Conservation (phyloP, 495 filamentous ascomycete species). For the Aspergillus cristatus region DNA sequence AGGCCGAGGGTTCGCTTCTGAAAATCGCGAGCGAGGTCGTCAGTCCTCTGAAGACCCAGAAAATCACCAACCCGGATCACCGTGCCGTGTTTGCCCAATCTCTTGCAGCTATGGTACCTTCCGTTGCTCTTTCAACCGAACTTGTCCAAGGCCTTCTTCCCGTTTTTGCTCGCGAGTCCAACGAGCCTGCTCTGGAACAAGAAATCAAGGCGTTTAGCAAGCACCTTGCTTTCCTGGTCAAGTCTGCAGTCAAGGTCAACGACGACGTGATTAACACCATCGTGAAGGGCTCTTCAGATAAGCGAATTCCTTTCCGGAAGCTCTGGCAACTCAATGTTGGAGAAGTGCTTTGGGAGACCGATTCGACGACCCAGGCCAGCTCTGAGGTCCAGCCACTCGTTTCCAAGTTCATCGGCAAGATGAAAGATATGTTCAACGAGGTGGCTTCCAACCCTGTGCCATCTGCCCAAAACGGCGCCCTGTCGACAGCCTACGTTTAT, state of each 20-base stretch:
- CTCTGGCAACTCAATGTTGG: conserved; percentile 71
- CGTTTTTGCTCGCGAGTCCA: conserved; percentile 69
- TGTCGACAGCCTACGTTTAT: conserved; percentile 64
- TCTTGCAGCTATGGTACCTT: conserved; percentile 51
- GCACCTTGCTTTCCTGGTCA: conserved; percentile 50
- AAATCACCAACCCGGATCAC: conserved; percentile 73
- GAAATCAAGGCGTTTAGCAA: conserved; percentile 59
- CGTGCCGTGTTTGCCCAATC: conserved; percentile 71
- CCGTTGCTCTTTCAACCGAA: conserved; percentile 48
- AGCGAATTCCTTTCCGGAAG: conserved; percentile 66
- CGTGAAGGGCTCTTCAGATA: conserved; percentile 74
- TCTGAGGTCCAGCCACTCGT: conserved; percentile 33
- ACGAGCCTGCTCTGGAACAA: conserved; percentile 69
- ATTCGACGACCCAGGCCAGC: conserved; percentile 32
- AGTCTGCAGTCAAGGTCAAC: conserved; percentile 46
- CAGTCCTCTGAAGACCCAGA: conserved; percentile 65
- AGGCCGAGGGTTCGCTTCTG: conserved; percentile 44
- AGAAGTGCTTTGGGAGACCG: conserved; percentile 57
- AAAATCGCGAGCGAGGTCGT: conserved; percentile 70
- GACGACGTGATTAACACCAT: conserved; percentile 60
- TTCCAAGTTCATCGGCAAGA: conserved; percentile 46
- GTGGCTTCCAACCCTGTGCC: conserved; percentile 63
- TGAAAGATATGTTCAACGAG: conserved; percentile 70
- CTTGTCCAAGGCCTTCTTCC: conserved; percentile 56
- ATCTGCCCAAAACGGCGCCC: conserved; percentile 66